These are phyloP conservation scores for Arthroderma sp. DNA, from an alignment of 2,329 filamentous ascomycete genomes.

Conservation along the genomic window DNA sequence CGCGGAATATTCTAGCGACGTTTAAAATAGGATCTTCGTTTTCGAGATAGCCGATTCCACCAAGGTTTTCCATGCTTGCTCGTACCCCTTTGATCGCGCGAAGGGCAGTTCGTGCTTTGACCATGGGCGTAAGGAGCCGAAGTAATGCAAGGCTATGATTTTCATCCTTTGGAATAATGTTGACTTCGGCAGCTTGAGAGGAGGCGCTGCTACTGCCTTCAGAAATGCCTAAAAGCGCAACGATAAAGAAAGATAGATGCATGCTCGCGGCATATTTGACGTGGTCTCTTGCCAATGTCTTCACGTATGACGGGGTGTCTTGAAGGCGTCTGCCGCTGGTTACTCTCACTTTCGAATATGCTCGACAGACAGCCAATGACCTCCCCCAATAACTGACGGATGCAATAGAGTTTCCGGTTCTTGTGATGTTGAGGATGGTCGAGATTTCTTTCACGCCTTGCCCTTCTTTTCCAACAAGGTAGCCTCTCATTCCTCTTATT, in stretches of 20 bases:
- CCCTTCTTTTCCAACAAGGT: slow-evolving; percentile 55
- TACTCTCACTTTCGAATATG: slow-evolving; percentile 30
- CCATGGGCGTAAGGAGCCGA: slow-evolving; percentile 25
- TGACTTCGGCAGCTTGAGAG: slow-evolving; percentile 10
- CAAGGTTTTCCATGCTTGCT: slow-evolving; percentile 24
- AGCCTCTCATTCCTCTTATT: slow-evolving; percentile 49
- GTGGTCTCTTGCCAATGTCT: slow-evolving; percentile 28
- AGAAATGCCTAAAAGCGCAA: slow-evolving; percentile 25
- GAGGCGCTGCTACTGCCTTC: slow-evolving; percentile 20
- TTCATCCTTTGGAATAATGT: slow-evolving; percentile 17
- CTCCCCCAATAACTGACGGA: slow-evolving; percentile 30
- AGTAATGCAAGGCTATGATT: slow-evolving; percentile 18
- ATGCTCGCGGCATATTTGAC: slow-evolving; percentile 29
- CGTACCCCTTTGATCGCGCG: slow-evolving; percentile 17
- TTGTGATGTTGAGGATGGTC: slow-evolving; percentile 55
- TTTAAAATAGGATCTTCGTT: slow-evolving; percentile 49
- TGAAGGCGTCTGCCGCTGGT: slow-evolving; percentile 28
- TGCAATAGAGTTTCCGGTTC: slow-evolving; percentile 32
- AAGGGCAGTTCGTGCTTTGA: slow-evolving; percentile 23
- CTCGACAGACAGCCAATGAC: slow-evolving; percentile 30
- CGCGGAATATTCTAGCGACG: slow-evolving; percentile 52
- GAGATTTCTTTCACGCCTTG: slow-evolving; percentile 56
- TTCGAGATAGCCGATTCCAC: slow-evolving; percentile 25
- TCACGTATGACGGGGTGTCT: slow-evolving; percentile 32
- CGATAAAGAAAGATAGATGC: slow-evolving; percentile 29